phyloP scores from a whole-genome alignment of 108 stramenopile genomes.

The Nitzschia putrida region DNA sequence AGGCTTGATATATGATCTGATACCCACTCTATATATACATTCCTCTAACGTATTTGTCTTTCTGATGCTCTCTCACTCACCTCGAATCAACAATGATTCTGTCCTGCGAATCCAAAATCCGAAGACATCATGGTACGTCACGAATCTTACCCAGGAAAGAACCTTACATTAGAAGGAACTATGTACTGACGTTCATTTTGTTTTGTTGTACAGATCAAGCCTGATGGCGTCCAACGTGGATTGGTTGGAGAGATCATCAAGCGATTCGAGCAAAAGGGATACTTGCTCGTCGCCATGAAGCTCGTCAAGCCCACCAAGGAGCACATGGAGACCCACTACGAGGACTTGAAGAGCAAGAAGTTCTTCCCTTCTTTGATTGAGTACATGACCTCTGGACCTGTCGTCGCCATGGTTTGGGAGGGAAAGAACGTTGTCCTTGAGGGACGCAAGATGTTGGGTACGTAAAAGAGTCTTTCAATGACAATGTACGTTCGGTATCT shows the following conservation, averaged over 20 bases:
- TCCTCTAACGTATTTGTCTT: no score
- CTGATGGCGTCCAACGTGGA: constrained; percentile 98
- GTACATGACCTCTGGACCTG: constrained; percentile 97
- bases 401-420: constrained; percentile 93
- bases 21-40: no score
- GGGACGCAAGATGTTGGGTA: constrained; percentile 94
- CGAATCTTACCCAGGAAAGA: no score
- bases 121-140: no score
- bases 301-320: constrained; percentile 77
- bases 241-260: constrained; percentile 96
- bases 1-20: no score
- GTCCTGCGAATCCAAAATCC: no score
- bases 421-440: constrained; percentile 75
- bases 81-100: no score
- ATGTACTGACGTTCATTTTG: not conserved
- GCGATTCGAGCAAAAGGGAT: constrained; percentile 96
- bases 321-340: constrained; percentile 96
- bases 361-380: constrained; percentile 96
- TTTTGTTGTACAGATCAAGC: constrained; percentile 56
- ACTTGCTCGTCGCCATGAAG: constrained; percentile 97
- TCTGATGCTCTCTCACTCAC: no score
- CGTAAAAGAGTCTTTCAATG: not conserved
- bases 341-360: constrained; percentile 87
- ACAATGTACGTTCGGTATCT: not conserved
- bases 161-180: not conserved